phyloP scores from a whole-genome alignment of 2,329 filamentous ascomycete species.

The Fusarium nodosum region DNA sequence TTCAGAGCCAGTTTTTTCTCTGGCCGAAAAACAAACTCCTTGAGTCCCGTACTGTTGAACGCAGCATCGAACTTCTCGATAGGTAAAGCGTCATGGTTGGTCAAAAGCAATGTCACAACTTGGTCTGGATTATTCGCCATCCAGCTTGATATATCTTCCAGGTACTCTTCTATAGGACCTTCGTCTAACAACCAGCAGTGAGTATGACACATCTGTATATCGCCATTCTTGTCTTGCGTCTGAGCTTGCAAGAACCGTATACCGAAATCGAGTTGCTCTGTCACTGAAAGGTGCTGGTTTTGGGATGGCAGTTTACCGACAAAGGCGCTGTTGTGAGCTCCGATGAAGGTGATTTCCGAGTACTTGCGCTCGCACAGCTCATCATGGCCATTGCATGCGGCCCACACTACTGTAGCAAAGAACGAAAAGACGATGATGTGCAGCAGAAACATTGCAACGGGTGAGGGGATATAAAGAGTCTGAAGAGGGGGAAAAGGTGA shows the following conservation, averaged over 20 bases:
- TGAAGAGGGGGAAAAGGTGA: background rate
- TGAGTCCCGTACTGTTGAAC: constrained; percentile 69
- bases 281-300: constrained; percentile 72
- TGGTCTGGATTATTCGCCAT: constrained; percentile 70
- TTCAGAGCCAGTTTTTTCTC: constrained; percentile 57
- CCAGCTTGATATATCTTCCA: constrained; percentile 71
- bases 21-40: constrained; percentile 69
- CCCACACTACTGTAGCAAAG: constrained; percentile 40
- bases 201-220: constrained; percentile 74
- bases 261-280: constrained; percentile 70
- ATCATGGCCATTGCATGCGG: constrained; percentile 69
- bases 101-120: constrained; percentile 73
- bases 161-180: constrained; percentile 67
- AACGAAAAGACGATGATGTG: constrained; percentile 19
- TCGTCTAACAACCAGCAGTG: constrained; percentile 70
- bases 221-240: constrained; percentile 67
- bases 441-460: constrained; percentile 36
- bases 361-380: constrained; percentile 69
- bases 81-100: constrained; percentile 70
- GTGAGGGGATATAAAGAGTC: background rate
- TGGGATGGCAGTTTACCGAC: constrained; percentile 66
- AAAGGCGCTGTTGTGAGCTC: constrained; percentile 76
- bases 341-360: constrained; percentile 72
- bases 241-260: constrained; percentile 75
- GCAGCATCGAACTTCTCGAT: constrained; percentile 67